Conservation (phyloP, 108 stramenopile species). For the Tribonema minus region DNA sequence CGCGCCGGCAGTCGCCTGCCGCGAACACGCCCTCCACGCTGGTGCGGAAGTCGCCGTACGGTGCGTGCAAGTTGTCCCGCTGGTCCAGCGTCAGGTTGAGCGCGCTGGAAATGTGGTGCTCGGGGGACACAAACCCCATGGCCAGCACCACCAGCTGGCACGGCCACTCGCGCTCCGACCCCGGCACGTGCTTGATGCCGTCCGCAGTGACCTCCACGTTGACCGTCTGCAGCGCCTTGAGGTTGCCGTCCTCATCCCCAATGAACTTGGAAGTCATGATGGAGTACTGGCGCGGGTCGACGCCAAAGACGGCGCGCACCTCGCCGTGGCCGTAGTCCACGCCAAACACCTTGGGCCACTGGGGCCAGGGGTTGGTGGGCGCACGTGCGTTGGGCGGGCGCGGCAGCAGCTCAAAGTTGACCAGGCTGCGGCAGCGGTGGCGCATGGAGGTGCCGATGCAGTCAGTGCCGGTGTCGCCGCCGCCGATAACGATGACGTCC, state of each 20-base stretch:
- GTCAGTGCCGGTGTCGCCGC: constrained; percentile 82
- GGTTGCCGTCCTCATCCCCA: constrained; percentile 76
- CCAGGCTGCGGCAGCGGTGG: constrained; percentile 87
- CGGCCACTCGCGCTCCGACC: constrained; percentile 79
- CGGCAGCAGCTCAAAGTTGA: constrained; percentile 95
- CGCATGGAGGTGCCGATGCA: constrained; percentile 96
- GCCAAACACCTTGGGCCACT: constrained; percentile 91
- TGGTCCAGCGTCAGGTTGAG: constrained; percentile 56
- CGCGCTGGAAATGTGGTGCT: constrained; percentile 46
- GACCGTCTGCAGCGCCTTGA: constrained; percentile 87
- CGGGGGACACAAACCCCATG: constrained; percentile 95
- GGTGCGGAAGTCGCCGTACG: constrained; percentile 90
- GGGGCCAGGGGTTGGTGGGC: constrained; percentile 89
- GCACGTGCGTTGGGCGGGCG: constrained; percentile 82
- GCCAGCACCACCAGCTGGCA: constrained; percentile 78
- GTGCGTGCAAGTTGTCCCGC: constrained; percentile 88
- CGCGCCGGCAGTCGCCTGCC: constrained; percentile 93
- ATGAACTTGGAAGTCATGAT: constrained; percentile 94
- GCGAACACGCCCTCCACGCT: constrained; percentile 91
- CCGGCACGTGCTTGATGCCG: constrained; percentile 46
- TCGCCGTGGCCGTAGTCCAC: constrained; percentile 95
- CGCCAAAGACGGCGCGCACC: constrained; percentile 77
- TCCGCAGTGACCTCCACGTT: constrained; percentile 77
- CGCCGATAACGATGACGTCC: constrained; percentile 95
- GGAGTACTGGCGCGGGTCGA: constrained; percentile 89